Percentiles rank a stretch among this genome's conserved stretches.
phyloP scores from a whole-genome alignment of 306 rosid species.

The Mimosa pudica region DNA sequence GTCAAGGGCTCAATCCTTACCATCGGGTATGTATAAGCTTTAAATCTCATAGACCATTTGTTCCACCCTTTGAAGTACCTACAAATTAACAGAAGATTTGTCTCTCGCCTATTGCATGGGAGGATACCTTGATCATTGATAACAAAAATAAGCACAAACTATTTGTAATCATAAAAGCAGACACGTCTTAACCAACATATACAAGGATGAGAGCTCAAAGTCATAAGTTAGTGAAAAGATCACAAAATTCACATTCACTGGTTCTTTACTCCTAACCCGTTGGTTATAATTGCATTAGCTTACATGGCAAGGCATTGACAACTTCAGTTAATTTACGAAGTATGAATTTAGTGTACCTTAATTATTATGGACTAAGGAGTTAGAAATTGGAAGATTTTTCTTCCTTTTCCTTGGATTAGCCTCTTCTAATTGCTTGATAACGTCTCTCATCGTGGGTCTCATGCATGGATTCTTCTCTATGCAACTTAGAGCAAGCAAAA shows the following conservation, averaged over 20 bases:
- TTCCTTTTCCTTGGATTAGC: slow-evolving; percentile 28
- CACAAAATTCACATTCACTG: neutral
- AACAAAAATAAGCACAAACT: neutral
- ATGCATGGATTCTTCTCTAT: slow-evolving; percentile 54
- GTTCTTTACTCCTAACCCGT: neutral
- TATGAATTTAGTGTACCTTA: no score
- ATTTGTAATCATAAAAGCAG: neutral
- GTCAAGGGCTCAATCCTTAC: no score
- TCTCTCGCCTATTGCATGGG: no score
- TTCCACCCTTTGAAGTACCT: no score
- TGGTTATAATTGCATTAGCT: neutral
- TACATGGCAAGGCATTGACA: neutral
- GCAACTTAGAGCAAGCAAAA: slow-evolving; percentile 66
- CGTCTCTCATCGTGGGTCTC: slow-evolving; percentile 70
- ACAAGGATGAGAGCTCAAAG: neutral
- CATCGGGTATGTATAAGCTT: no score
- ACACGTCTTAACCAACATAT: neutral
- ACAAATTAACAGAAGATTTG: no score
- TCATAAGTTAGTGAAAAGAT: no score
- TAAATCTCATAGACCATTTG: no score
- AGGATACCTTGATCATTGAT: no score
- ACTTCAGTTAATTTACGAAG: neutral
- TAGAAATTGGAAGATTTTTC: slow-evolving; percentile 12
- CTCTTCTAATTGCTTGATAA: slow-evolving; percentile 47
- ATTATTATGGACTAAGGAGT: neutral